Evolutionary conservation across 2,329 filamentous ascomycete species (phyloP).

Genomic region (Talaromyces funiculosus): DNA sequence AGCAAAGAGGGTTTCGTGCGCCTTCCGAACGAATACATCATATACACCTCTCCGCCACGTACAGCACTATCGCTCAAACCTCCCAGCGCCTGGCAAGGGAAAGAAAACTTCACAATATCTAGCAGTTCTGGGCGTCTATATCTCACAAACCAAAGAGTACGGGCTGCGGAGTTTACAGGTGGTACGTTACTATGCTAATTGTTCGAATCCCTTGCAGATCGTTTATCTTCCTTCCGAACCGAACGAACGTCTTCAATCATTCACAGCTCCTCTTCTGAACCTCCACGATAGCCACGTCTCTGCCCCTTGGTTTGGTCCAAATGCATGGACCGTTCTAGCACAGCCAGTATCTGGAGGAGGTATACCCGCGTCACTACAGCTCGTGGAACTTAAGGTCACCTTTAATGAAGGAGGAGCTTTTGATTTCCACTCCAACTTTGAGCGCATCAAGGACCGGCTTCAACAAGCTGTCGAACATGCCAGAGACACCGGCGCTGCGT

Average conservation of each 20-base stretch:
- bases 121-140: constrained; percentile 71
- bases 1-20: constrained; percentile 68
- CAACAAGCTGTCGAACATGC: constrained; percentile 73
- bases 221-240: constrained; percentile 76
- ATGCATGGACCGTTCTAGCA: constrained; percentile 77
- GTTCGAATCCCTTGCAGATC: constrained; percentile 51
- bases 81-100: constrained; percentile 59
- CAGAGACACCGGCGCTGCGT: constrained; percentile 53
- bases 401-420: constrained; percentile 96
- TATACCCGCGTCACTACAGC: constrained; percentile 66
- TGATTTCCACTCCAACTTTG: constrained; percentile 78
- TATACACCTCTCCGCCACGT: constrained; percentile 73
- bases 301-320: constrained; percentile 87
- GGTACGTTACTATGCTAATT: constrained; percentile 2
- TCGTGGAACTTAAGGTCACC: constrained; percentile 74
- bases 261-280: constrained; percentile 81
- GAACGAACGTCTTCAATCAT: constrained; percentile 69
- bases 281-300: constrained; percentile 79
- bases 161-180: constrained; percentile 24
- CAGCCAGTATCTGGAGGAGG: constrained; percentile 78
- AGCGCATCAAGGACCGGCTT: constrained; percentile 76
- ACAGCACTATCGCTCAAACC: constrained; percentile 71
- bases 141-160: constrained; percentile 78
- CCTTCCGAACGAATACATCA: constrained; percentile 74
- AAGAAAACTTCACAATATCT: constrained; percentile 61